phyloP scores from a whole-genome alignment of 2,329 filamentous ascomycete genomes.

The Dactylonectria estremocensis region DNA sequence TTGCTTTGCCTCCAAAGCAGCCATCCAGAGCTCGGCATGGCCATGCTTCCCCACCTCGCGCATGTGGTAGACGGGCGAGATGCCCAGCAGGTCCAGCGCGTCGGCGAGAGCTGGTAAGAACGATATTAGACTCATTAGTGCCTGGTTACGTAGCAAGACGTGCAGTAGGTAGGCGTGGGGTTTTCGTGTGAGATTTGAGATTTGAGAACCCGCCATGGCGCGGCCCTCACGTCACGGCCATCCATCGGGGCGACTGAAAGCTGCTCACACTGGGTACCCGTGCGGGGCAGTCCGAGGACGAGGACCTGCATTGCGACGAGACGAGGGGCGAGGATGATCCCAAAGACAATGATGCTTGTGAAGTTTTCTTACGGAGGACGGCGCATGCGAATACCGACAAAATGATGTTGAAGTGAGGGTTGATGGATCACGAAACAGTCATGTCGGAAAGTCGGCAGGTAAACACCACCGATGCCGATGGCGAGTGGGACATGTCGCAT shows the following conservation, averaged over 20 bases:
- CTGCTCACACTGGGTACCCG: slow-evolving; percentile 9
- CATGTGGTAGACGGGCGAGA: slow-evolving; percentile 10
- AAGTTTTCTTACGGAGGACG: not conserved
- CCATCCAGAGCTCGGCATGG: slow-evolving; percentile 3
- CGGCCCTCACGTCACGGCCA: slow-evolving; percentile 1
- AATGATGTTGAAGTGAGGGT: too few species aligned
- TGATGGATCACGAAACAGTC: not conserved
- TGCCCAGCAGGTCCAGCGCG: slow-evolving; percentile 9
- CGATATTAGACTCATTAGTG: not conserved
- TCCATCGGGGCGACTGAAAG: not conserved
- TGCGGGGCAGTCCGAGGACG: slow-evolving; percentile 2
- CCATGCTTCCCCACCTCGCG: slow-evolving; percentile 1
- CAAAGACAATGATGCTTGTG: not conserved
- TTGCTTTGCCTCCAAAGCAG: not conserved
- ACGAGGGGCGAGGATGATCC: not conserved
- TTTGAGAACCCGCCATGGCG: not conserved
- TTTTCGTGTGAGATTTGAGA: not conserved
- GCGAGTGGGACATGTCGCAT: not conserved
- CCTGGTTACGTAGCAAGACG: too few species aligned
- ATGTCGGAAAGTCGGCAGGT: slow-evolving; percentile 1
- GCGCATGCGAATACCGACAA: too few species aligned
- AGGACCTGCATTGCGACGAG: not conserved
- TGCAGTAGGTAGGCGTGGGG: slow-evolving; percentile 2
- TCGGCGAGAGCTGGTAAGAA: slow-evolving; percentile 4
- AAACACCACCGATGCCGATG: slow-evolving; percentile 1